These are phyloP conservation scores for Coprinopsis strossmayeri DNA, from an alignment of 768 basidiomycete species.

Conservation along the genomic window DNA sequence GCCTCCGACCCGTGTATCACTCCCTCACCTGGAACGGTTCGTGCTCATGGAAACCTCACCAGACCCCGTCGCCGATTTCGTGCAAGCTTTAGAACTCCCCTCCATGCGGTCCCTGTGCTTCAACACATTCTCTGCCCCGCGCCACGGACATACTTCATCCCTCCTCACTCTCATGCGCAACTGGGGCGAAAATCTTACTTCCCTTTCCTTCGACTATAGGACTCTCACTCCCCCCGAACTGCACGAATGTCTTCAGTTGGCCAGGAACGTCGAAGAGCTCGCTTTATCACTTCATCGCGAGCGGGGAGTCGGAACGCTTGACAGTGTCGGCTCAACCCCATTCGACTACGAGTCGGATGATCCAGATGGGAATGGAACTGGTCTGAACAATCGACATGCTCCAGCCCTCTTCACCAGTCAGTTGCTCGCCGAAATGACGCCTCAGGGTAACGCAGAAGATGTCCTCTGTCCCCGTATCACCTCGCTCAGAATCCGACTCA, in stretches of 20 bases:
- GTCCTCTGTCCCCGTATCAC: neutral
- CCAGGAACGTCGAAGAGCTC: slow-evolving; percentile 1
- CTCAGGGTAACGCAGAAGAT: neutral
- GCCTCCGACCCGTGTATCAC: neutral
- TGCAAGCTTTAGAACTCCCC: neutral
- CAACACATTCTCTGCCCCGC: neutral
- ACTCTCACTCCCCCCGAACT: neutral
- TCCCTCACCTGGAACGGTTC: neutral
- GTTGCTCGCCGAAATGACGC: no score
- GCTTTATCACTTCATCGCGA: neutral
- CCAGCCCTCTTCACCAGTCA: no score
- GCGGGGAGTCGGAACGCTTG: neutral
- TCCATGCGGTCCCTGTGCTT: neutral
- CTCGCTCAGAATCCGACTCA: neutral
- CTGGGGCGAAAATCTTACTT: neutral
- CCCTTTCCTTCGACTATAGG: slow-evolving; percentile 2
- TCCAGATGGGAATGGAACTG: no score
- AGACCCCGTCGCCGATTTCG: neutral
- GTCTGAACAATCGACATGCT: no score
- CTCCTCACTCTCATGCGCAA: neutral
- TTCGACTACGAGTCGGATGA: no score
- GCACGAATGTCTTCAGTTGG: slow-evolving; percentile 1
- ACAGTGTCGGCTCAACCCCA: no score
- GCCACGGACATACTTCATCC: neutral
- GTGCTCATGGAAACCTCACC: neutral